Base-by-base conservation (phyloP, 2,329 filamentous ascomycete species). In the Hirsutella thompsonii region DNA sequence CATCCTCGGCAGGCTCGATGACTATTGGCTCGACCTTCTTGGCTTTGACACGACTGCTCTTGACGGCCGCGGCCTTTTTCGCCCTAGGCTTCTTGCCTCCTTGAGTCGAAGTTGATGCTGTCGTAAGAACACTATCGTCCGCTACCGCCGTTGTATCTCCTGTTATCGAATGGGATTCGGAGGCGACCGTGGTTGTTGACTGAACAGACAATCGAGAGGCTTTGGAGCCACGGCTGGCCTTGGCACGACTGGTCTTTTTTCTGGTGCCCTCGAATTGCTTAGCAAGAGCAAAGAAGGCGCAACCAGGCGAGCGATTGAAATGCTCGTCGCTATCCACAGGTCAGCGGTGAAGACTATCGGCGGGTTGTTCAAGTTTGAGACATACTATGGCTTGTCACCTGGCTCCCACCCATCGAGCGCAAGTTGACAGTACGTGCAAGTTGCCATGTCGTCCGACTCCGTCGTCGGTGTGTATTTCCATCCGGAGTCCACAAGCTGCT, bases 371-470 rank as follows among this genome's bases (percentile, higher is more conserved):
- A 16, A 9, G 32, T 37, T 8, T 32, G 38, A 40, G 4, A 62
- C 82, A 62, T 59, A 88, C 79, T 83, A 75, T 46, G 92, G 92
- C 56, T 94, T 86, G 58, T 98, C 92, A 44, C 81, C 80, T 1
- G 83, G 81, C 56, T 96, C 92, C 92, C 93, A 98, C 6, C 88
- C 88, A 59, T 96, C 90, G 10, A 98, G 72, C 10, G 83, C 87
- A 14, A 96, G 65, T 43, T 83, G 78, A 64, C 92, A 98, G 62
- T 96, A 95, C 21, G 84, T 74, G 57, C 92, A 98, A 10, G 83
- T 92, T 9, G 86, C 85, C 64, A 90, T 85, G 59, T 98, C 92
- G 48, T 92, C 81, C 11, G 80, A 86, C 35, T 90, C 87, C 35
- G 76, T 65, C 5, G 78, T 85, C 0, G 92, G 89, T 20, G 88